Evolutionary conservation across 495 filamentous ascomycete species (phyloP), one percentile per base, ranked within the genome.

Genomic region (Durotheca rogersii): DNA sequence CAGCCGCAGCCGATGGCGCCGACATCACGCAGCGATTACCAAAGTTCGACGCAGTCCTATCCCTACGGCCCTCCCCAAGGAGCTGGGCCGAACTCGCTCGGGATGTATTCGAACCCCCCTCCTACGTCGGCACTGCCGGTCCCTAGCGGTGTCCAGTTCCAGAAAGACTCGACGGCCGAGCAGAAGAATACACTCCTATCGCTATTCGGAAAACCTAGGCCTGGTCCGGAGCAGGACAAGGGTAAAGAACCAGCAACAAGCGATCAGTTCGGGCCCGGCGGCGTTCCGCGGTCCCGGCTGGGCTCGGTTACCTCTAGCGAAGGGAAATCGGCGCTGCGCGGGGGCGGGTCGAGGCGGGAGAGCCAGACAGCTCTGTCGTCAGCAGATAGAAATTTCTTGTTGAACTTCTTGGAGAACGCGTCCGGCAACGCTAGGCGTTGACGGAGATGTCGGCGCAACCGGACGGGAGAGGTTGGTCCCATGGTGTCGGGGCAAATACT

Each of bases 311-410:
- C 70, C 20, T 74, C 70, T 35, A 72, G 62, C 15, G 71, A 48
- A 55, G 59, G 50, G 34, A 61, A 7, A 39, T 52, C 54, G 57
- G 40, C 39, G 51, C 34, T 60, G 47, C 27, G 59, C 56, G 39
- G 68, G 46, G 34, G 62, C 14, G 45, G 44, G 0, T 71, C 76
- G 20, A 66, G 76, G 18, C 68, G 71, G 27, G 74, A 73, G 11
- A 74, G 69, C 27, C 70, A 72, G 34, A 71, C 73, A 27, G 71
- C 83, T 16, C 78, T 83, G n/a, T 85, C 82, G 2, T 78, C 82
- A 1, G 81, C 76, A 6, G 82, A 94, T 56, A 83, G 85, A 59
- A 80, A 78, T n/a, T 94, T 94, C 56, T 70, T 94, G 57, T 69
- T 93, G 39, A 85, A 82, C 6, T 94, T 89, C 67, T 67, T 95